These are phyloP conservation scores for Handroanthus guayacan DNA, from an alignment of 257 asterid species.

Conservation along the genomic window DNA sequence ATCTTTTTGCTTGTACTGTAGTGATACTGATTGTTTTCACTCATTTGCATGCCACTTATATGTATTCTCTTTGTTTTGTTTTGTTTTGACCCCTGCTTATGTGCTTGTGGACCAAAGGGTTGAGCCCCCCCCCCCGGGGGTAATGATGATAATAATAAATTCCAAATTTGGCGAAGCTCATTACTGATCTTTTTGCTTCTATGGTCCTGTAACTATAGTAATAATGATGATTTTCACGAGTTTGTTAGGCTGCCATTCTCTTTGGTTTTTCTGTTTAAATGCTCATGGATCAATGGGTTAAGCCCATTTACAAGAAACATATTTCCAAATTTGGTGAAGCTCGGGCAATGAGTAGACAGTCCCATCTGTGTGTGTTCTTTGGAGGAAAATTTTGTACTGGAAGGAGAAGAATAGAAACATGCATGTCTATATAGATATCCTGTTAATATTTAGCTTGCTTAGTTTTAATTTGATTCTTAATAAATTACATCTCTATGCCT, in stretches of 20 bases:
- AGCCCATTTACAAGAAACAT: conserved; percentile 15
- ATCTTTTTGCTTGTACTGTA: background rate
- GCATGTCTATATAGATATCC: conserved; percentile 1
- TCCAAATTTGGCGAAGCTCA: conserved; percentile 25
- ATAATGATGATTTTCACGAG: background rate
- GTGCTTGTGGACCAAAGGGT: background rate
- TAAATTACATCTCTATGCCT: conserved; percentile 18
- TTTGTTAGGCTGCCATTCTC: conserved; percentile 9
- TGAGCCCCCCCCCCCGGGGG: no score
- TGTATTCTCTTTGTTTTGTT: background rate
- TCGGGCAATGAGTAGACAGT: conserved; percentile 19
- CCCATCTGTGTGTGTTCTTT: conserved; percentile 1
- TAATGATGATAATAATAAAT: conserved; percentile 1
- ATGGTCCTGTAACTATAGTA: background rate
- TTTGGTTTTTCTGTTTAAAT: conserved; percentile 10
- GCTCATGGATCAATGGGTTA: conserved; percentile 4
- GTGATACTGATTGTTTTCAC: background rate
- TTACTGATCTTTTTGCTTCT: background rate
- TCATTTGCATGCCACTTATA: conserved; percentile 8
- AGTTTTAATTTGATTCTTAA: background rate
- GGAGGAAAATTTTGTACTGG: conserved; percentile 12
- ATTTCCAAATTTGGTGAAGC: conserved; percentile 28
- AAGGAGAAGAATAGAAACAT: conserved; percentile 1
- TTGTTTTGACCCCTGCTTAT: background rate
- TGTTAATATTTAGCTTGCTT: conserved; percentile 1